Percentiles rank a stretch among this genome's conserved stretches.
Evolutionary conservation across 1,284 basidiomycete genomes (phyloP).

Genomic region (Retiboletus fuscus): DNA sequence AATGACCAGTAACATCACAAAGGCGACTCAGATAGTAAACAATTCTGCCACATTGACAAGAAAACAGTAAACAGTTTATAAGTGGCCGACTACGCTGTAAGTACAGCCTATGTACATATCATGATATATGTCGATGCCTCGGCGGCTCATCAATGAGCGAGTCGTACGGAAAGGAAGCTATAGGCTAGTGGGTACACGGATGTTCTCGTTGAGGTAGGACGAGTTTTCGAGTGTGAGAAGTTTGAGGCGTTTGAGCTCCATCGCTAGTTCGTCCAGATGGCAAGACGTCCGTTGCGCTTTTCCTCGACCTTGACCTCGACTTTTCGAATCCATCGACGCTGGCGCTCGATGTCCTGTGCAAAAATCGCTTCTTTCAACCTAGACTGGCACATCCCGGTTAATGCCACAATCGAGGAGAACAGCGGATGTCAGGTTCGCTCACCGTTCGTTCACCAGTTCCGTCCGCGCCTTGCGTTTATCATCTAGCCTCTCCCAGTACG

Average conservation of each 20-base stretch:
- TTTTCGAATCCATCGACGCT: constrained; percentile 95
- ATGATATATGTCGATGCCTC: too few species aligned
- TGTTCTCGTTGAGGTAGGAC: constrained; percentile 88
- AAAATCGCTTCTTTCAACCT: constrained; percentile 96
- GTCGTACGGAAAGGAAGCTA: too few species aligned
- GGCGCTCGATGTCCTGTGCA: constrained; percentile 96
- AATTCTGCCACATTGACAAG: too few species aligned
- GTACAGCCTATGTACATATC: too few species aligned
- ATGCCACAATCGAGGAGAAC: neutral
- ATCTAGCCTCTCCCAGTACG: constrained; percentile 90
- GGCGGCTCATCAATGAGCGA: too few species aligned
- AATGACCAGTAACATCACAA: too few species aligned
- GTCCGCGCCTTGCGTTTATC: constrained; percentile 90
- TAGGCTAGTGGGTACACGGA: too few species aligned
- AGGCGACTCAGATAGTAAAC: too few species aligned
- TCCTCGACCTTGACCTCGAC: constrained; percentile 96
- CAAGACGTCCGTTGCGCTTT: constrained; percentile 94
- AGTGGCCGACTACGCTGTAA: too few species aligned
- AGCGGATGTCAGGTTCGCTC: constrained; percentile 43
- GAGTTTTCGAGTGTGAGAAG: constrained; percentile 93
- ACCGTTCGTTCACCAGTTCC: constrained; percentile 95
- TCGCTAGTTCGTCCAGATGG: constrained; percentile 95
- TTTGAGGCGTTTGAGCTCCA: constrained; percentile 91
- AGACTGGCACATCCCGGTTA: constrained; percentile 11
- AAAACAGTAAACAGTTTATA: too few species aligned